Percentiles rank a stretch among this genome's conserved stretches.
These are phyloP conservation scores for Aquilaria sinensis DNA, from an alignment of 345 rosid genomes.

Conservation along the genomic window DNA sequence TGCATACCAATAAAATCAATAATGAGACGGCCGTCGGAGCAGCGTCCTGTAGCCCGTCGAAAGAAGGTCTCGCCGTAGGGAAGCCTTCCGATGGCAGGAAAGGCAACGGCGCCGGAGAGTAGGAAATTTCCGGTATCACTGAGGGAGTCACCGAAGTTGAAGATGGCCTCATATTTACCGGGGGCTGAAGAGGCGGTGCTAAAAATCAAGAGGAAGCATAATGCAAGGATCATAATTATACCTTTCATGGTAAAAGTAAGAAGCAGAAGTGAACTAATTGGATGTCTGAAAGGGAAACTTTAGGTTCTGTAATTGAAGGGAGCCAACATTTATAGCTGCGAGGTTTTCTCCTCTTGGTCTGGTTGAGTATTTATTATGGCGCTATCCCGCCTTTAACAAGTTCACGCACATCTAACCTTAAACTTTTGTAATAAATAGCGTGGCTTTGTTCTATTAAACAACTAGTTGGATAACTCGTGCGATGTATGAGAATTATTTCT, in stretches of 20 bases:
- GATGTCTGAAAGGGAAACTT: too few relatives aligned
- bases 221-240: background rate
- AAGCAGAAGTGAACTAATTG: too few relatives aligned
- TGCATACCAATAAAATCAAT: slow-evolving; percentile 60
- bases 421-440: too few relatives aligned
- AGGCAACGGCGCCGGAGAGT: slow-evolving; percentile 35
- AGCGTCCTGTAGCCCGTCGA: slow-evolving; percentile 50
- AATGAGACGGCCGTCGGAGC: slow-evolving; percentile 68
- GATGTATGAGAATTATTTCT: too few relatives aligned
- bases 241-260: slow-evolving; percentile 1
- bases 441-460: too few relatives aligned
- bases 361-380: too few relatives aligned
- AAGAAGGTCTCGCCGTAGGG: slow-evolving; percentile 70
- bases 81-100: slow-evolving; percentile 42
- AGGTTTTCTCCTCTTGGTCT: too few relatives aligned
- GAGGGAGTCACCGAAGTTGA: slow-evolving; percentile 75
- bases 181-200: slow-evolving; percentile 17
- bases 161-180: slow-evolving; percentile 48
- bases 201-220: slow-evolving; percentile 3
- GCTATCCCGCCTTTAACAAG: too few relatives aligned
- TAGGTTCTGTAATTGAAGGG: too few relatives aligned
- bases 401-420: too few relatives aligned
- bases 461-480: too few relatives aligned
- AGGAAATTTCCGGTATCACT: slow-evolving; percentile 77
- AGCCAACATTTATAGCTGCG: too few relatives aligned